Evolutionary conservation across 148 eudicot species (phyloP).

Genomic region (Arctostaphylos glauca): DNA sequence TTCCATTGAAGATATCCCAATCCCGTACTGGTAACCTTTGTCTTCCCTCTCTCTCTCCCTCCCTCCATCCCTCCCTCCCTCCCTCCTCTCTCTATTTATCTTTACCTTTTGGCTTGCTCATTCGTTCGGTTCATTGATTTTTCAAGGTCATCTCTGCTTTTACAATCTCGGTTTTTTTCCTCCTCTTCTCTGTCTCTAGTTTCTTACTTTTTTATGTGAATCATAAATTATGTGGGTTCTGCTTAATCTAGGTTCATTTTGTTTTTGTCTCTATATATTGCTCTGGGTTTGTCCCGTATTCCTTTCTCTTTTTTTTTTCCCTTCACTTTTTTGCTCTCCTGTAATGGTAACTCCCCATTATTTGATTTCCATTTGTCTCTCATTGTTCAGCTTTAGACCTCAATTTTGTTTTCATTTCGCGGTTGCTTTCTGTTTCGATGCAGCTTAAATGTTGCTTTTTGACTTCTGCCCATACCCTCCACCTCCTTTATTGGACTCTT

Average conservation of each 20-base stretch:
- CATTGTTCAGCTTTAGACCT: conserved; percentile 9
- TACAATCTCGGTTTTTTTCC: neutral
- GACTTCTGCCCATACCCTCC: neutral
- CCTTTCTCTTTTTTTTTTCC: neutral
- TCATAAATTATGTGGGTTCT: neutral
- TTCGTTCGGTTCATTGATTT: conserved; percentile 8
- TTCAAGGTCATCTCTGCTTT: conserved; percentile 11
- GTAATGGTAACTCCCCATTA: neutral
- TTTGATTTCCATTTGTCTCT: neutral
- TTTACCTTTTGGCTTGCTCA: neutral
- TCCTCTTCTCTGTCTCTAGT: neutral
- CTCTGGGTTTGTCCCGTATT: neutral
- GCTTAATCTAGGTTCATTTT: neutral
- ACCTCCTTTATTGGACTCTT: neutral
- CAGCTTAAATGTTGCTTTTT: conserved; percentile 3
- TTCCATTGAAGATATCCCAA: conserved; percentile 2
- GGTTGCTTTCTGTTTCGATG: neutral
- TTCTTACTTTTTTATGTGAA: neutral
- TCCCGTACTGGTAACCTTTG: conserved; percentile 14
- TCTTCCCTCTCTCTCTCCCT: neutral
- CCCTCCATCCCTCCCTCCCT: neutral
- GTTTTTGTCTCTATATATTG: neutral
- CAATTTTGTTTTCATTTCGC: neutral
- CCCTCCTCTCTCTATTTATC: neutral
- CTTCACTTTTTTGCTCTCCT: neutral